Percentiles rank a stretch among this genome's conserved stretches.
phyloP scores from a whole-genome alignment of 202 grass and related monocot genomes.

The Digitaria exilis region DNA sequence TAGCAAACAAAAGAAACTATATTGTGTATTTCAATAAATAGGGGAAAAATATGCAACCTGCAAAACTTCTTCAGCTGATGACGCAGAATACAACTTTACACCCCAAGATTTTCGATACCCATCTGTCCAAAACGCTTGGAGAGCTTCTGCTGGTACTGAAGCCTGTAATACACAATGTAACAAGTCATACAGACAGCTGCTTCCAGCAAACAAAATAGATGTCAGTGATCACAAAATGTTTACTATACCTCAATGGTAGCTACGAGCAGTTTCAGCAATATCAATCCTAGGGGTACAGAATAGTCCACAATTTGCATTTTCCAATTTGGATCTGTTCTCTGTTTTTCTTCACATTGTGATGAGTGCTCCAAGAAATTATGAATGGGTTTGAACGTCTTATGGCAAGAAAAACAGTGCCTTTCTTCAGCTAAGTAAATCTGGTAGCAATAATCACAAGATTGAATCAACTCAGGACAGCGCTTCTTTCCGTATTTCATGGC shows the following conservation, averaged over 20 bases:
- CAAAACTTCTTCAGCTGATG: constrained; percentile 66
- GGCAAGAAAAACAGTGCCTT: constrained; percentile 80
- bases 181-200: constrained; percentile 30
- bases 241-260: constrained; percentile 69
- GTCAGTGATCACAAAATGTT: constrained; percentile 16
- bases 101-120: constrained; percentile 84
- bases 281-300: constrained; percentile 66
- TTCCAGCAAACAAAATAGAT: constrained; percentile 35
- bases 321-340: constrained; percentile 57
- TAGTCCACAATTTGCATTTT: constrained; percentile 58
- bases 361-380: constrained; percentile 67
- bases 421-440: constrained; percentile 75
- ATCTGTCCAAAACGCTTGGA: constrained; percentile 73
- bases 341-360: constrained; percentile 69
- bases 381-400: constrained; percentile 77
- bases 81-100: constrained; percentile 68
- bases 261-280: constrained; percentile 73
- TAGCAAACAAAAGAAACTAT: constrained; percentile 15
- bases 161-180: constrained; percentile 52
- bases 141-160: constrained; percentile 80
- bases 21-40: constrained; percentile 11
- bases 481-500: constrained; percentile 75
- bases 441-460: constrained; percentile 69
- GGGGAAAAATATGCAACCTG: constrained; percentile 55
- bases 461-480: constrained; percentile 63